These are phyloP conservation scores for Mycena pura DNA, from an alignment of 768 basidiomycete species.

Conservation along the genomic window DNA sequence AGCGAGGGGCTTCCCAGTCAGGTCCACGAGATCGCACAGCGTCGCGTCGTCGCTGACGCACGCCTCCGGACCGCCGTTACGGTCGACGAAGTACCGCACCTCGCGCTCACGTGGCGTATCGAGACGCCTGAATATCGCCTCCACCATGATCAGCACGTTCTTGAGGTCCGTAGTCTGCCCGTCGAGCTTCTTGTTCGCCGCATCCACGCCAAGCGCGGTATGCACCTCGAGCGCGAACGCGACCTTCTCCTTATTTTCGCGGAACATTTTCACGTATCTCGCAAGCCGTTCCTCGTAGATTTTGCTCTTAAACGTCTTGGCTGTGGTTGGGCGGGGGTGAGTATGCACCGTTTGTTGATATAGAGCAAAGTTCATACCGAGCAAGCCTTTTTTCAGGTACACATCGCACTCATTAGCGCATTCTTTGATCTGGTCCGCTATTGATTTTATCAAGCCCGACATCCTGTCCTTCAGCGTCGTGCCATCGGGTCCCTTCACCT, in stretches of 20 bases:
- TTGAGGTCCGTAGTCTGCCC: constrained; percentile 25
- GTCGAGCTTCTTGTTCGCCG: constrained; percentile 36
- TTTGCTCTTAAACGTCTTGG: constrained; percentile 36
- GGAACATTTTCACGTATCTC: constrained; percentile 37
- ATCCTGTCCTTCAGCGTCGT: constrained; percentile 34
- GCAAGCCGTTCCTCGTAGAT: constrained; percentile 44
- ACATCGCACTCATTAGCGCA: constrained; percentile 48
- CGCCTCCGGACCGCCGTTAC: constrained; percentile 40
- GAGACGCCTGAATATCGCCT: constrained; percentile 40
- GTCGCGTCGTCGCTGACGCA: constrained; percentile 39
- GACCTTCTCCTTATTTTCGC: constrained; percentile 38
- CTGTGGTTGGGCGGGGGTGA: constrained; percentile 23
- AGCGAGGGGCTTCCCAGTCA: constrained; percentile 25
- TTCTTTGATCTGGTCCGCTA: constrained; percentile 45
- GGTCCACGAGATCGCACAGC: constrained; percentile 34
- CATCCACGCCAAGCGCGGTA: constrained; percentile 39
- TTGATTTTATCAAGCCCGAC: constrained; percentile 28
- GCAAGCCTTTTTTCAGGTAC: constrained; percentile 42
- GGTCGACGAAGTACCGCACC: constrained; percentile 38
- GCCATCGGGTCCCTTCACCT: constrained; percentile 34
- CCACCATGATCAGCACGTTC: constrained; percentile 33
- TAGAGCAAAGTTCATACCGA: constrained; percentile 31
- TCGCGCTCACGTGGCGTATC: constrained; percentile 43
- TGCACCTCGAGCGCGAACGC: constrained; percentile 39
- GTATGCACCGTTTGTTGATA: neutral